A percentile compares a stretch with the other conserved stretches of the same genome.
phyloP scores from a whole-genome alignment of 1,284 basidiomycete species.

The Psilocybe mexicana region DNA sequence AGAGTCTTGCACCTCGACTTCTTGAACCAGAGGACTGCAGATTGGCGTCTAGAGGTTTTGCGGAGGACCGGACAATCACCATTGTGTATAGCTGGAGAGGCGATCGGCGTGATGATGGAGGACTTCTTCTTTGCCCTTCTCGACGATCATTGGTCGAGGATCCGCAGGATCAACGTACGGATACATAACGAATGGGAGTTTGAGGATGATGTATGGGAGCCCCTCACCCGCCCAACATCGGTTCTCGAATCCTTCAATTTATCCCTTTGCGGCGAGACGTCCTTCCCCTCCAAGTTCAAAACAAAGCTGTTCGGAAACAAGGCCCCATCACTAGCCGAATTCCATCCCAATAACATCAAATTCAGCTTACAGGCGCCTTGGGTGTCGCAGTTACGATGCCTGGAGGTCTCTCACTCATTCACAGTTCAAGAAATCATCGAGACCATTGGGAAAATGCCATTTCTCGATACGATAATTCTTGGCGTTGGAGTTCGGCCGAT shows the following conservation, averaged over 20 bases:
- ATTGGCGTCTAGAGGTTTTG: neutral
- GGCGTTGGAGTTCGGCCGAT: neutral
- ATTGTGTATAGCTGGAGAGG: neutral
- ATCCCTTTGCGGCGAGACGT: neutral
- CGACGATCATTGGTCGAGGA: neutral
- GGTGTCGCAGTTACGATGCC: neutral
- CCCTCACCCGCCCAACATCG: neutral
- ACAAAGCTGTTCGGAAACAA: neutral
- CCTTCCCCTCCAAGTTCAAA: neutral
- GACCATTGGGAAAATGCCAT: neutral
- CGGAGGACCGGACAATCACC: neutral
- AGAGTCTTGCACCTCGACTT: neutral
- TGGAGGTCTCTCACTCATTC: neutral
- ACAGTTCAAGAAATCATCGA: neutral
- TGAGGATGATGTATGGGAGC: neutral
- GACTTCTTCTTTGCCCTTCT: neutral
- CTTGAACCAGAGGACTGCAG: neutral
- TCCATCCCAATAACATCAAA: neutral
- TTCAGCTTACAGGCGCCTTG: neutral
- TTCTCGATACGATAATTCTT: neutral
- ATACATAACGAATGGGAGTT: neutral
- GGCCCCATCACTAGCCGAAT: neutral
- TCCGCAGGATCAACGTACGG: neutral
- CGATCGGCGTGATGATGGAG: neutral
- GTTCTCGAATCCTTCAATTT: neutral